Percentiles rank a stretch among this genome's conserved stretches.
These are phyloP conservation scores for Trichothecium sympodiale DNA, from an alignment of 2,329 filamentous ascomycete genomes.

Conservation along the genomic window DNA sequence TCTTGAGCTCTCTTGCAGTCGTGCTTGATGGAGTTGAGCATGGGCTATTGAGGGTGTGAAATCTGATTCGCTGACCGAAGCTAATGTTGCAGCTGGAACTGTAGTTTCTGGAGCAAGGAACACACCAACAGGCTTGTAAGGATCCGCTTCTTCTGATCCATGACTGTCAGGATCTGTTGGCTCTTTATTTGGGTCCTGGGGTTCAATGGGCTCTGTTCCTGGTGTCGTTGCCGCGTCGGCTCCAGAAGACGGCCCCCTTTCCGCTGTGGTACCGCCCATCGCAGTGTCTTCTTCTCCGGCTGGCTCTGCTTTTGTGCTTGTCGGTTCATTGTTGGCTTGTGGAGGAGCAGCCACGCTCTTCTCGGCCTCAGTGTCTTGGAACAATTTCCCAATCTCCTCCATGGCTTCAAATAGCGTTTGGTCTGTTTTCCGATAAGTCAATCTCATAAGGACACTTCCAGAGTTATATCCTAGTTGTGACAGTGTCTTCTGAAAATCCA, in stretches of 20 bases:
- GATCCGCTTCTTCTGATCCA: slow-evolving; percentile 12
- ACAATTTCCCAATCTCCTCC: slow-evolving; percentile 66
- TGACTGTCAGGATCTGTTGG: background rate
- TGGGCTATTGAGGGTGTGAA: slow-evolving; percentile 67
- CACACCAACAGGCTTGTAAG: slow-evolving; percentile 49
- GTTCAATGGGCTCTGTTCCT: background rate
- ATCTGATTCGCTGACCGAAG: slow-evolving; percentile 58
- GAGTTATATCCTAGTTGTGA: slow-evolving; percentile 78
- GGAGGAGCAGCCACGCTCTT: slow-evolving; percentile 7
- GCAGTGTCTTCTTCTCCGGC: slow-evolving; percentile 8
- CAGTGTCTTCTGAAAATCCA: slow-evolving; percentile 80
- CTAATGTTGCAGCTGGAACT: slow-evolving; percentile 64
- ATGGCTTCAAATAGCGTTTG: slow-evolving; percentile 78
- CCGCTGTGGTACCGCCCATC: slow-evolving; percentile 11
- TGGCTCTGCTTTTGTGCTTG: slow-evolving; percentile 5
- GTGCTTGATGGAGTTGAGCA: slow-evolving; percentile 62
- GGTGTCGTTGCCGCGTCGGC: background rate
- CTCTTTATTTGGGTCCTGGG: background rate
- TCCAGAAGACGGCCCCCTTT: background rate
- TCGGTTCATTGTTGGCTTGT: too few species aligned
- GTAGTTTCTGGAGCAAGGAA: slow-evolving; percentile 67
- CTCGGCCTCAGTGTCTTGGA: slow-evolving; percentile 38
- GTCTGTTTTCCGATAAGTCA: slow-evolving; percentile 67
- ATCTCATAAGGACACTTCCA: slow-evolving; percentile 66
- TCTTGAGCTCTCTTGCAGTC: slow-evolving; percentile 47